These are phyloP conservation scores for Thermomucor indicae-seudaticae DNA, from an alignment of 371 early-diverging fungal genomes.

Conservation along the genomic window DNA sequence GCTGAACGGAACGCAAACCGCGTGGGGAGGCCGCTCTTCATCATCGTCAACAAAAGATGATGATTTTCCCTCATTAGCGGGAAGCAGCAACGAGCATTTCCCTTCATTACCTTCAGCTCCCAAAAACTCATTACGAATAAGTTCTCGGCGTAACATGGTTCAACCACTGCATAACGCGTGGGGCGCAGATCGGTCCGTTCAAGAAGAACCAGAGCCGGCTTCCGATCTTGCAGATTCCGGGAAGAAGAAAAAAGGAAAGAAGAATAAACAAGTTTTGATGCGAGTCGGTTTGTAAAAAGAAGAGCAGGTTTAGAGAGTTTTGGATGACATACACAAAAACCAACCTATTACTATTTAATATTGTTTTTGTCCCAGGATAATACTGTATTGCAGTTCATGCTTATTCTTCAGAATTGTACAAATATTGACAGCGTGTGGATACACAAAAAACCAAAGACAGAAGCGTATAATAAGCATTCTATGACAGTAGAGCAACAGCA, in stretches of 20 bases:
- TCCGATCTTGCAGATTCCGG: constrained; percentile 1
- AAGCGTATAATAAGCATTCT: too few species aligned
- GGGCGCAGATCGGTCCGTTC: constrained; percentile 6
- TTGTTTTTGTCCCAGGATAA: too few species aligned
- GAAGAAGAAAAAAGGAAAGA: constrained; percentile 51
- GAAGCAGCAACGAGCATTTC: constrained; percentile 16
- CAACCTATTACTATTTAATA: too few species aligned
- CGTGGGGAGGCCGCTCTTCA: constrained; percentile 15
- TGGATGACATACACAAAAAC: too few species aligned
- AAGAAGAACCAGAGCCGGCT: constrained; percentile 1
- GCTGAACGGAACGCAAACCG: constrained; percentile 11
- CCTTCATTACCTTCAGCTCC: constrained; percentile 45
- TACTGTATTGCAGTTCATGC: too few species aligned
- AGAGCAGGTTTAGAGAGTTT: too few species aligned
- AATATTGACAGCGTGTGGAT: too few species aligned
- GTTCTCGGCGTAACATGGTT: constrained; percentile 24
- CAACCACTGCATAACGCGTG: constrained; percentile 18
- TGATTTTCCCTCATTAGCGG: constrained; percentile 17
- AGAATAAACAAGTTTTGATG: constrained; percentile 55
- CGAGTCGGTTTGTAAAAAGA: constrained; percentile 51
- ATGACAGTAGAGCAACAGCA: constrained; percentile 21
- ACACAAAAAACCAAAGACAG: too few species aligned
- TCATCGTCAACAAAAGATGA: neutral
- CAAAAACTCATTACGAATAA: constrained; percentile 26
- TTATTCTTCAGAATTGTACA: too few species aligned